phyloP scores from a whole-genome alignment of 164 flowering plant genomes.

The Chloranthus sessilifolius region DNA sequence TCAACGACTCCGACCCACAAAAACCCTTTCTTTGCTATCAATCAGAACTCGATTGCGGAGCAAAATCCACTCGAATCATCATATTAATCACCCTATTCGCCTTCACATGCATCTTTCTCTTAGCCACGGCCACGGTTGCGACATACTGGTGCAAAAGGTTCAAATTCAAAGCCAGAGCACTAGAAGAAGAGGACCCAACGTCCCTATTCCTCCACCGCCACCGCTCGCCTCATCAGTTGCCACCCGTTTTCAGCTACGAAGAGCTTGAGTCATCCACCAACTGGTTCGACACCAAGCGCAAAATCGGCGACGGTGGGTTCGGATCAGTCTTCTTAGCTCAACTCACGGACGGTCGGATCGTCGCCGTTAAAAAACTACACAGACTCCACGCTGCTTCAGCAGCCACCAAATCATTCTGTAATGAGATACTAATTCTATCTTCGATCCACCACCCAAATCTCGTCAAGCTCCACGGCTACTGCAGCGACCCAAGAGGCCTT shows the following conservation, averaged over 20 bases:
- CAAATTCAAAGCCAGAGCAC: slow-evolving; percentile 7
- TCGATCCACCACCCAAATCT: slow-evolving; percentile 72
- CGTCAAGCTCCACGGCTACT: slow-evolving; percentile 82
- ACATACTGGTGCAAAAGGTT: slow-evolving; percentile 24
- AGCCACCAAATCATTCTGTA: slow-evolving; percentile 62
- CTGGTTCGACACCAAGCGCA: slow-evolving; percentile 61
- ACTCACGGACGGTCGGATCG: slow-evolving; percentile 47
- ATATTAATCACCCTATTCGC: slow-evolving; percentile 10
- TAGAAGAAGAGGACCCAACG: slow-evolving; percentile 55
- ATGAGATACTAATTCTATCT: slow-evolving; percentile 75
- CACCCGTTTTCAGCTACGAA: slow-evolving; percentile 80
- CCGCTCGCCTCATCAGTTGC: slow-evolving; percentile 61
- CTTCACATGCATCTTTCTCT: slow-evolving; percentile 26
- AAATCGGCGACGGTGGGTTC: slow-evolving; percentile 93
- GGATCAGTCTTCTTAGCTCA: slow-evolving; percentile 80
- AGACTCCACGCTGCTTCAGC: slow-evolving; percentile 25
- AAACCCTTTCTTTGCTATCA: slow-evolving; percentile 55
- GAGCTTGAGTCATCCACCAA: slow-evolving; percentile 76
- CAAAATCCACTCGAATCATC: slow-evolving; percentile 11
- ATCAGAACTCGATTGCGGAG: slow-evolving; percentile 1
- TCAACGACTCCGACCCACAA: slow-evolving; percentile 49
- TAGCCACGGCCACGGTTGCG: slow-evolving; percentile 14
- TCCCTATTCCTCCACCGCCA: slow-evolving; percentile 50
- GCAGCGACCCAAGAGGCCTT: slow-evolving; percentile 81
- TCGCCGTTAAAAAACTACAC: slow-evolving; percentile 85